phyloP scores from a whole-genome alignment of 805 yeast species.

The Starmerella davenportii region DNA sequence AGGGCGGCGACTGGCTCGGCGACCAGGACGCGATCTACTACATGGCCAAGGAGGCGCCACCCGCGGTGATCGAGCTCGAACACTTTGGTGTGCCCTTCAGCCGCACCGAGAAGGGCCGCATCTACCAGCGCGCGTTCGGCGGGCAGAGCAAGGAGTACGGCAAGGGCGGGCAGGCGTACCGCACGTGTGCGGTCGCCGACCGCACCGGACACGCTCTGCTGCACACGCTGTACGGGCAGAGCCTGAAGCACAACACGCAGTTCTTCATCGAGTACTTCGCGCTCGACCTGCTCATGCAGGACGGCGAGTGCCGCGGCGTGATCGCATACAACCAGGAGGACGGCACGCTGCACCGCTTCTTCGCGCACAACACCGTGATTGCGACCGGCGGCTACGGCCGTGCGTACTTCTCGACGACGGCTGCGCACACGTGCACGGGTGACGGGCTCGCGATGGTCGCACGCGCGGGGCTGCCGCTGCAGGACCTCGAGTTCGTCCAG shows the following conservation, averaged over 20 bases:
- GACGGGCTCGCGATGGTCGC: slow-evolving; percentile 98
- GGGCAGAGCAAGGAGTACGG: slow-evolving; percentile 93
- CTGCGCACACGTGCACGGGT: slow-evolving; percentile 99
- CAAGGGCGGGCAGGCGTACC: slow-evolving; percentile 97
- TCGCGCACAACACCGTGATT: slow-evolving; percentile 86
- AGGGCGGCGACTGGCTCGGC: slow-evolving; percentile 98
- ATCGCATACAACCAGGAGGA: slow-evolving; percentile 97
- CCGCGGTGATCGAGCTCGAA: slow-evolving; percentile 87
- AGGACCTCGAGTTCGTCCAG: slow-evolving; percentile 93
- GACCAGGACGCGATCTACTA: slow-evolving; percentile 98
- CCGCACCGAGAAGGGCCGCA: slow-evolving; percentile 88
- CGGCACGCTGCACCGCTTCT: slow-evolving; percentile 94
- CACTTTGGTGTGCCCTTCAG: slow-evolving; percentile 98
- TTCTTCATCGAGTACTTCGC: slow-evolving; percentile 97
- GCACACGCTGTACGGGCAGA: slow-evolving; percentile 92
- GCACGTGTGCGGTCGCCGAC: slow-evolving; percentile 99
- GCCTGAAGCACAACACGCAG: slow-evolving; percentile 90
- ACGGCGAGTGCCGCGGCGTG: slow-evolving; percentile 92
- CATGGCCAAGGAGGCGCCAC: slow-evolving; percentile 97
- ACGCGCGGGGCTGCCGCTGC: slow-evolving; percentile 94
- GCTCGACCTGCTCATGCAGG: slow-evolving; percentile 79
- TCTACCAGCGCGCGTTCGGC: slow-evolving; percentile 97
- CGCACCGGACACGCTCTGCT: slow-evolving; percentile 96
- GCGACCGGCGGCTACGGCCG: slow-evolving; percentile 99
- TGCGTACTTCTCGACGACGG: slow-evolving; percentile 95